Conservation (phyloP, 306 rosid species). For the Betula pendula region DNA sequence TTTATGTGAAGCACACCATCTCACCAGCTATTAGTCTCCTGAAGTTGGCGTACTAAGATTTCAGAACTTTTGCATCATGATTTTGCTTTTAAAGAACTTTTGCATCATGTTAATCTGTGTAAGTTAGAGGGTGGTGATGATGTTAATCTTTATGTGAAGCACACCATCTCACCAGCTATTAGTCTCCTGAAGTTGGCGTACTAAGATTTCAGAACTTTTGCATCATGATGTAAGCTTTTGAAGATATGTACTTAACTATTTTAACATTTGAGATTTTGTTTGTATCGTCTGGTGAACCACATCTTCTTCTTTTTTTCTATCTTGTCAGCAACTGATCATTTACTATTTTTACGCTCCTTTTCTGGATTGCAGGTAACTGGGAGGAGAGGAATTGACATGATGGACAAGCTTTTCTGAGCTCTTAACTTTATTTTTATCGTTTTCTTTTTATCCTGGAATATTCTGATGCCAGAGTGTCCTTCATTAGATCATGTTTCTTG, state of each 20-base stretch:
- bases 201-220: neutral
- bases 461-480: neutral
- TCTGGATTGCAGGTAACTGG: neutral
- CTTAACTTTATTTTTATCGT: neutral
- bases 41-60: neutral
- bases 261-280: neutral
- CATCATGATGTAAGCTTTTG: neutral
- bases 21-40: neutral
- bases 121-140: neutral
- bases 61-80: neutral
- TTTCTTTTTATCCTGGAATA: neutral
- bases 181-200: neutral
- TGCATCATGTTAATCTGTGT: neutral
- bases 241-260: neutral
- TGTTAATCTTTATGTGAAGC: neutral
- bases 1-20: neutral
- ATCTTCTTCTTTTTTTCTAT: too few relatives aligned
- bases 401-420: neutral
- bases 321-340: neutral
- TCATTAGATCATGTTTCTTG: conserved; percentile 11
- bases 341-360: neutral
- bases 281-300: neutral
- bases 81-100: too few relatives aligned
- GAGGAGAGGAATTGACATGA: neutral
- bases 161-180: neutral